A percentile compares a stretch with the other conserved stretches of the same genome.
Evolutionary conservation across 768 basidiomycete genomes (phyloP).

Genomic region (Macrolepiota albuminosa): DNA sequence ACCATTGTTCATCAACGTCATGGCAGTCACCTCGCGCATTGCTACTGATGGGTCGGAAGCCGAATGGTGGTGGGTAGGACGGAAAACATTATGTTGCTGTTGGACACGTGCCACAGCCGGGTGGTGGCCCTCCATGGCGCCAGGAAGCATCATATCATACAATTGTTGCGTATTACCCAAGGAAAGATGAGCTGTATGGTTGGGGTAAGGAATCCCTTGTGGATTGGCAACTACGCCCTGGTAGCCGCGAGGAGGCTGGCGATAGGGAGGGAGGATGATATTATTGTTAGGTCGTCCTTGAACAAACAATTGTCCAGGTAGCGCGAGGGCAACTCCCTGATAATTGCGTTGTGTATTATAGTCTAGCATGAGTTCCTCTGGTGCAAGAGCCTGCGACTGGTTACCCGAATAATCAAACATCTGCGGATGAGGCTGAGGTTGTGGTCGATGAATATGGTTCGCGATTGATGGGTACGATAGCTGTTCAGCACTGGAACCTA

Average conservation of each 20-base stretch:
- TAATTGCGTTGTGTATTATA: conserved; percentile 56
- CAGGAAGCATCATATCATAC: conserved; percentile 76
- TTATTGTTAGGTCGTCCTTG: conserved; percentile 49
- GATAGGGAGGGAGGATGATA: conserved; percentile 47
- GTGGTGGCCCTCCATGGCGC: conserved; percentile 45
- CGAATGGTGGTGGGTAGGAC: conserved; percentile 75
- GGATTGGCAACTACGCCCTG: conserved; percentile 49
- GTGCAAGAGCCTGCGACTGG: conserved; percentile 26
- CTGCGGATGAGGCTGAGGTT: conserved; percentile 40
- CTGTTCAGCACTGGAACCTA: conserved; percentile 36
- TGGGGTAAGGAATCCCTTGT: conserved; percentile 47
- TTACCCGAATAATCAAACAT: conserved; percentile 46
- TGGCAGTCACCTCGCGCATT: conserved; percentile 64
- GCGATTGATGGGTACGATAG: conserved; percentile 67
- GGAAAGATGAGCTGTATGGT: conserved; percentile 64
- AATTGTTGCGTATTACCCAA: conserved; percentile 72
- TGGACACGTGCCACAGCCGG: conserved; percentile 72
- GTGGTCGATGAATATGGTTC: conserved; percentile 49
- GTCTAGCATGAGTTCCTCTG: conserved; percentile 48
- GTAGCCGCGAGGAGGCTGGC: conserved; percentile 57
- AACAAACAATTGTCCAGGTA: conserved; percentile 40
- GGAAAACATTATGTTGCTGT: conserved; percentile 73
- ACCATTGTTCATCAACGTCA: conserved; percentile 55
- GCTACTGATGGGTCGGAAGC: conserved; percentile 75
- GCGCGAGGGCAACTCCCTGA: conserved; percentile 24